Percentiles rank a stretch among this genome's conserved stretches.
Evolutionary conservation across 495 filamentous ascomycete genomes (phyloP).

Genomic region (Rhizodiscina lignyota): DNA sequence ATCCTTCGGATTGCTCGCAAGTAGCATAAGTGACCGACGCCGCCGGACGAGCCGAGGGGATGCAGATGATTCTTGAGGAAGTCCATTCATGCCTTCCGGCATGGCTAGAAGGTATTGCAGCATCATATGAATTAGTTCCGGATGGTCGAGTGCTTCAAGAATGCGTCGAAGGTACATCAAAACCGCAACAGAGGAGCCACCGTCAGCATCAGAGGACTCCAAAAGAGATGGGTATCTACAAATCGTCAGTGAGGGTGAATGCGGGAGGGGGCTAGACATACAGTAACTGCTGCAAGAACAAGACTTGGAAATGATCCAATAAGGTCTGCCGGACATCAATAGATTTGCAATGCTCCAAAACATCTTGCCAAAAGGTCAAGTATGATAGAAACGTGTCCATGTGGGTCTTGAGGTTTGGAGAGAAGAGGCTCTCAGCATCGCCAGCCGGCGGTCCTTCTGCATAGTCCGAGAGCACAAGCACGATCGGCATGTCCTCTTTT

Average conservation of each 20-base stretch:
- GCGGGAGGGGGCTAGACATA: constrained; percentile 35
- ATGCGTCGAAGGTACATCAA: constrained; percentile 85
- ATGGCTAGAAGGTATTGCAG: constrained; percentile 83
- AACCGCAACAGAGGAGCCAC: constrained; percentile 89
- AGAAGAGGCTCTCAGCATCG: constrained; percentile 54
- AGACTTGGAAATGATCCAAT: constrained; percentile 90
- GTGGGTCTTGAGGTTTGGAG: constrained; percentile 54
- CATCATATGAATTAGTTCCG: constrained; percentile 82
- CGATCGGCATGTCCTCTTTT: constrained; percentile 55
- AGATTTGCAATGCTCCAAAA: constrained; percentile 86
- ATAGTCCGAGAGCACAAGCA: constrained; percentile 78
- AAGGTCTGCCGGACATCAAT: constrained; percentile 80
- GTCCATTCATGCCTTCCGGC: constrained; percentile 24
- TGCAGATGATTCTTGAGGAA: background rate
- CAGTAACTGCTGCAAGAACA: constrained; percentile 91
- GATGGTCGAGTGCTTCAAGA: constrained; percentile 76
- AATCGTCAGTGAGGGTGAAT: constrained; percentile 37
- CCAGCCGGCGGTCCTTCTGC: constrained; percentile 38
- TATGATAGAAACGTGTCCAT: constrained; percentile 91
- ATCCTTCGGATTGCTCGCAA: constrained; percentile 56
- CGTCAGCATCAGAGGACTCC: constrained; percentile 91
- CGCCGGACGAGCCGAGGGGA: constrained; percentile 34
- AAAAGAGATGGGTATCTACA: constrained; percentile 81
- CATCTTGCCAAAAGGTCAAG: constrained; percentile 94
- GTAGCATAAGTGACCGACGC: constrained; percentile 72